Base-by-base conservation (phyloP, 208 protist species). In the Naegleria gruberi region DNA sequence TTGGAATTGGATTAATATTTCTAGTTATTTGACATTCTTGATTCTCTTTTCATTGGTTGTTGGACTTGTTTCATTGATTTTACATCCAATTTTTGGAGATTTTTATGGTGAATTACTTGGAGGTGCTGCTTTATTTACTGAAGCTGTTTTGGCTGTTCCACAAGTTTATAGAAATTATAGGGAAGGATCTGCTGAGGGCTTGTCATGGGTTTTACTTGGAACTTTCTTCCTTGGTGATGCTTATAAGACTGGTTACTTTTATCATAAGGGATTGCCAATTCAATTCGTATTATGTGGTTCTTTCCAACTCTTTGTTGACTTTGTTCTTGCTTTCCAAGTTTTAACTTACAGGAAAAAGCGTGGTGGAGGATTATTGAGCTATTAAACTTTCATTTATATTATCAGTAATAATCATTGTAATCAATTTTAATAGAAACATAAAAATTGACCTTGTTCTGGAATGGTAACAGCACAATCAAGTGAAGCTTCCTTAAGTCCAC, bases 211-310 rank as follows among this genome's bases (percentile, higher is more conserved):
- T 42, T 43, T 90, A 8, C 0, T 90, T 0, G 82, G 74, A 17
- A 81, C 88, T 57, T 90, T 34, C n/a, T 84, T 90, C 26, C 15
- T 86, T 26, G 88, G 88, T n/a, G 88, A 90, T 65, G 12, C 8
- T 34, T 90, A 73, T n/a, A 90, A 90, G n/a, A 90, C 88, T 30
- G 34, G 74, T 65, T 81, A 73, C 44, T 90, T 90, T 40, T 34
- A 37, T 10, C 19, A 81, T 8, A 90, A 81, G 4, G 26, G 26
- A 12, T 4, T 15, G 42, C 88, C 88, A 43, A 43, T 90, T 51
- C 88, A 90, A 81, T 90, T 90, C 65, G 45, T 81, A 1, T 17
- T 23, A 23, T 90, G 88, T 81, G 88, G 88, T 26, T 17, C n/a
- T 23, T 73, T 81, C 30, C 88, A 90, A 65, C 19, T 90, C 0